A percentile compares a stretch with the other conserved stretches of the same genome.
Evolutionary conservation across 495 filamentous ascomycete species (phyloP).

Genomic region (Staphylotrichum tortipilum): DNA sequence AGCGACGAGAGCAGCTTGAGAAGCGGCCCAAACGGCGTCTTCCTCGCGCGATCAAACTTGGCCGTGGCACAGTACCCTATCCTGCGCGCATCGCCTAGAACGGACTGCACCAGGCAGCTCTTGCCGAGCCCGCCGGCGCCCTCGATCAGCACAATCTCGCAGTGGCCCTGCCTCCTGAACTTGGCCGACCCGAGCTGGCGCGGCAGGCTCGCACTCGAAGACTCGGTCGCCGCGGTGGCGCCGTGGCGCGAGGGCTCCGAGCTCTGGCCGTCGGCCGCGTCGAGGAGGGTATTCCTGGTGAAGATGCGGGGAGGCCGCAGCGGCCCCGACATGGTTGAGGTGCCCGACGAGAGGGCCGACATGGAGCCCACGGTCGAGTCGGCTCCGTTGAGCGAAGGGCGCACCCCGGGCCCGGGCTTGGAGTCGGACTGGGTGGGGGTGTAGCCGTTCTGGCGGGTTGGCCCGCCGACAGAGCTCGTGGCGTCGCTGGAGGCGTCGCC

Average conservation of each 20-base stretch:
- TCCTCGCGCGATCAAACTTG: constrained; percentile 75
- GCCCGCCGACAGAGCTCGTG: constrained; percentile 39
- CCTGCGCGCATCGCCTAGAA: constrained; percentile 63
- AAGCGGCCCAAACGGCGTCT: constrained; percentile 75
- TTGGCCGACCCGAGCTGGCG: constrained; percentile 45
- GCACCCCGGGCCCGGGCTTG: neutral
- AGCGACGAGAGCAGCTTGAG: constrained; percentile 71
- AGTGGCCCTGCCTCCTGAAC: constrained; percentile 56
- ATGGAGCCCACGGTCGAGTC: neutral
- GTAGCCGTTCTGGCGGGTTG: constrained; percentile 28
- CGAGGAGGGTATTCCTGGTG: constrained; percentile 32
- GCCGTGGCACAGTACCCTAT: constrained; percentile 74
- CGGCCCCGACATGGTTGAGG: constrained; percentile 24
- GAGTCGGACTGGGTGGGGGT: constrained; percentile 37
- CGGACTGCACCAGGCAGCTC: constrained; percentile 69
- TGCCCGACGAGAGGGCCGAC: constrained; percentile 34
- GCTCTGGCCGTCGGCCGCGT: constrained; percentile 27
- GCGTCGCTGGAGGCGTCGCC: constrained; percentile 44
- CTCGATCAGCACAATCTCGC: constrained; percentile 69
- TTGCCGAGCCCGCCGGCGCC: constrained; percentile 76
- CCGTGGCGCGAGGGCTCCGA: constrained; percentile 25
- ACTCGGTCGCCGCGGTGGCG: constrained; percentile 20
- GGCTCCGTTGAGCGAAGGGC: neutral
- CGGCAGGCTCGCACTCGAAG: constrained; percentile 30
- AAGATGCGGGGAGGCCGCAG: constrained; percentile 24